Evolutionary conservation across 2,329 filamentous ascomycete species (phyloP), one percentile per base, ranked within the genome.

Genomic region (Fusarium keratoplasticum): DNA sequence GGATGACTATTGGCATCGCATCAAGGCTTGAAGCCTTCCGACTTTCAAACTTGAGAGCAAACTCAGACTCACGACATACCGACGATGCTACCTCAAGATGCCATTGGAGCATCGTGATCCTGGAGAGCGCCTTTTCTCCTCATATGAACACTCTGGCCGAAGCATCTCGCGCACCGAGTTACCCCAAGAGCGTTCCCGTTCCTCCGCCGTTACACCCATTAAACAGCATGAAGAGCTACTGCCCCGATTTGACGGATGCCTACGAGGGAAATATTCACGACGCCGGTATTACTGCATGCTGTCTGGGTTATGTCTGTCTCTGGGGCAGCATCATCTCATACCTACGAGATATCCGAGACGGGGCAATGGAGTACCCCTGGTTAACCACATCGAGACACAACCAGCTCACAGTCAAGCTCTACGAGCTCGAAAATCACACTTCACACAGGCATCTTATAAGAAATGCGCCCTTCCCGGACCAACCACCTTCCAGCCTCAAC

Each of bases 1-100:
- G 76, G 76, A 78, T 78, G 76, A 76, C 76, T 38, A 72, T 78
- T 1, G 76, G 76, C 0, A 74, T 73, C 22, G 70, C 64, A 6
- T 70, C 72, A 2, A 74, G 77, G 33, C 52, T 78, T 0, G 70
- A 78, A 13, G 69, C 74, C 0, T 55, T 74, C n/a, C 70, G 74
- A 4, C 29, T 77, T 0, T 71, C 60, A 1, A 42, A 59, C 8
- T 16, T 61, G 7, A 52, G 55, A 1, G 7, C 6, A 2, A 31
- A 35, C 1, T 6, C 36, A 2, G 52, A 33, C 8, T 18, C 64
- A 0, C 54, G 36, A 4, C 54, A 60, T 0, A 60, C 35, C 0
- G 67, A 66, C 1, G 74, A 78, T 25, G 64, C 69, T 0, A 61
- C 64, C 0, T 69, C 65, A 7, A 63, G 76, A 0, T 78, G 76